These are phyloP conservation scores for Epichloe scottii DNA, from an alignment of 2,329 filamentous ascomycete genomes.

Conservation along the genomic window DNA sequence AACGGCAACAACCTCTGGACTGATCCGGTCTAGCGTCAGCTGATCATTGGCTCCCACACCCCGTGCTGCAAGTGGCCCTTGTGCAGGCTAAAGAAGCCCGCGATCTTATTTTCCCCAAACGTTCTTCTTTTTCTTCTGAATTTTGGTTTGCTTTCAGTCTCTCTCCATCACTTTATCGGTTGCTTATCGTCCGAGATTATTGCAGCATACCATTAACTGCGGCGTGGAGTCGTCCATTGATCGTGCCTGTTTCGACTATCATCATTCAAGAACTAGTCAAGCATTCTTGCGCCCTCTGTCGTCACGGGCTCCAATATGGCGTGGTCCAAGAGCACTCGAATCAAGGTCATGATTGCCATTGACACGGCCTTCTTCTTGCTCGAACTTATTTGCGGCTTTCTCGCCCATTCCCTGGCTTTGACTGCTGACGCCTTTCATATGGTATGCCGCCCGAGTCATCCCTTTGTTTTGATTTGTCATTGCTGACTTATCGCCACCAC, in stretches of 20 bases:
- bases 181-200: not conserved
- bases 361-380: slow-evolving; percentile 83
- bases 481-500: slow-evolving; percentile 2
- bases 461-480: not conserved
- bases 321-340: slow-evolving; percentile 85
- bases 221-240: not conserved
- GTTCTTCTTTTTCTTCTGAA: too few relatives aligned
- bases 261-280: not conserved
- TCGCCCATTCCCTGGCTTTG: slow-evolving; percentile 81
- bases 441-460: slow-evolving; percentile 33
- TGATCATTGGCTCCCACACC: too few relatives aligned
- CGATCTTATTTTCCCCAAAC: too few relatives aligned
- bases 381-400: slow-evolving; percentile 74
- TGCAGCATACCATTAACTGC: not conserved
- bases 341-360: slow-evolving; percentile 84
- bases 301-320: slow-evolving; percentile 43
- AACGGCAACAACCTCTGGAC: too few relatives aligned
- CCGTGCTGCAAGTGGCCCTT: too few relatives aligned
- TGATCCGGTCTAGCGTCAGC: too few relatives aligned
- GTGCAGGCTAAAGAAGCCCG: not conserved
- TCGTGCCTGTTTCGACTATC: not conserved
- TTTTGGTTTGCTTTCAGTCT: too few relatives aligned
- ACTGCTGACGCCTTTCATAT: slow-evolving; percentile 98
- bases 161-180: too few relatives aligned
- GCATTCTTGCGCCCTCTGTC: not conserved